Conservation (phyloP, 148 eudicot genomes). For the Spergularia marina region DNA sequence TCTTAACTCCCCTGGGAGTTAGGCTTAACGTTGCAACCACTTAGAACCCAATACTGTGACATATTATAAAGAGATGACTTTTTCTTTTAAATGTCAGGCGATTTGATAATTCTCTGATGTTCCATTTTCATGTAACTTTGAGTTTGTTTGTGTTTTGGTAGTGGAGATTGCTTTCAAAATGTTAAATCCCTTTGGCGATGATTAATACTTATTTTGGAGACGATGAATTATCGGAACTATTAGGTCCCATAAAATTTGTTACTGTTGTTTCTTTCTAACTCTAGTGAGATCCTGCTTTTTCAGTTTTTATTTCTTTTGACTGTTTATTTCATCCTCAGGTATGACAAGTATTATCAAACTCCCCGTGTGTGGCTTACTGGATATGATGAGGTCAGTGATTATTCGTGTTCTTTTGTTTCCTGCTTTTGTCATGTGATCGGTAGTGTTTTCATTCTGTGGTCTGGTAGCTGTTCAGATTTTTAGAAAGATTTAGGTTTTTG, state of each 20-base stretch:
- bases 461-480: background rate
- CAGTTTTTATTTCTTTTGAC: background rate
- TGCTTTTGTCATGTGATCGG: background rate
- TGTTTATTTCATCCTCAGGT: conserved; percentile 40
- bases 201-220: background rate
- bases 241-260: background rate
- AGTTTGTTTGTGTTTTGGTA: background rate
- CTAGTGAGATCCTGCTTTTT: background rate
- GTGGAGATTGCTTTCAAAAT: background rate
- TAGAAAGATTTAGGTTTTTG: background rate
- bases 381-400: conserved; percentile 85
- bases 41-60: background rate
- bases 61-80: background rate
- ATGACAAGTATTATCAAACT: conserved; percentile 97
- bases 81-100: too few relatives aligned
- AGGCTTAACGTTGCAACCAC: background rate
- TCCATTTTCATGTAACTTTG: background rate
- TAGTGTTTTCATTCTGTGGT: background rate
- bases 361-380: conserved; percentile 99
- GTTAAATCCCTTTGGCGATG: background rate
- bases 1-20: background rate
- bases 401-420: conserved; percentile 4
- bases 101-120: background rate
- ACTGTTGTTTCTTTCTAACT: background rate
- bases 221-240: background rate